Conservation (phyloP, 2,329 filamentous ascomycete species). For the Zarea fungicola region DNA sequence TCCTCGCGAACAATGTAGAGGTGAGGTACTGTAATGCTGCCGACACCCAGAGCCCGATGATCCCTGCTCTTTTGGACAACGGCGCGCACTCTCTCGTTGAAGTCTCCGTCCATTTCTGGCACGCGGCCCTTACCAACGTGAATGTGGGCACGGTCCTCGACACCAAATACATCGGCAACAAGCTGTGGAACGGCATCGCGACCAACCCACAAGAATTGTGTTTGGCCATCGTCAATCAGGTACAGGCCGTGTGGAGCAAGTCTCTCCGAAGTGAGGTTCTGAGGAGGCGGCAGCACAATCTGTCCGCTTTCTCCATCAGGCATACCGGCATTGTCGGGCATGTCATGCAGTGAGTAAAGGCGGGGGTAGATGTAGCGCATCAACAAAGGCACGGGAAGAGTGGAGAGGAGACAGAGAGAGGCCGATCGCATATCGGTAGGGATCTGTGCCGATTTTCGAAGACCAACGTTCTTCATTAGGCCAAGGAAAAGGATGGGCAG, state of each 20-base stretch:
- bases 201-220: constrained; percentile 95
- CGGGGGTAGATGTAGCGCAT: constrained; percentile 90
- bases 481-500: constrained; percentile 88
- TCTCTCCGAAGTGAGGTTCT: constrained; percentile 84
- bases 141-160: constrained; percentile 74
- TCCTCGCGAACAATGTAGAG: constrained; percentile 93
- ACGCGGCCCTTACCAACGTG: constrained; percentile 87
- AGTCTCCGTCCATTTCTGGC: constrained; percentile 88
- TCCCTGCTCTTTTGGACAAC: constrained; percentile 91
- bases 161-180: constrained; percentile 82
- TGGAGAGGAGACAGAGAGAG: constrained; percentile 89
- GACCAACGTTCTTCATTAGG: constrained; percentile 91
- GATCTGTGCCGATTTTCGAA: constrained; percentile 89
- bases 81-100: constrained; percentile 87
- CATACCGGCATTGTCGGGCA: constrained; percentile 88
- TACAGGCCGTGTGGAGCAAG: constrained; percentile 89
- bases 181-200: constrained; percentile 88
- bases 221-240: constrained; percentile 94
- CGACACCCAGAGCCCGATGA: constrained; percentile 78
- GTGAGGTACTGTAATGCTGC: constrained; percentile 88
- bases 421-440: constrained; percentile 91
- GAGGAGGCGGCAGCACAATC: constrained; percentile 76
- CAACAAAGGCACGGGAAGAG: constrained; percentile 79
- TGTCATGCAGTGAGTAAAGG: constrained; percentile 86
- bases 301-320: constrained; percentile 82